These are phyloP conservation scores for Sporisorium scitamineum DNA, from an alignment of 1,284 basidiomycete genomes.

Conservation along the genomic window DNA sequence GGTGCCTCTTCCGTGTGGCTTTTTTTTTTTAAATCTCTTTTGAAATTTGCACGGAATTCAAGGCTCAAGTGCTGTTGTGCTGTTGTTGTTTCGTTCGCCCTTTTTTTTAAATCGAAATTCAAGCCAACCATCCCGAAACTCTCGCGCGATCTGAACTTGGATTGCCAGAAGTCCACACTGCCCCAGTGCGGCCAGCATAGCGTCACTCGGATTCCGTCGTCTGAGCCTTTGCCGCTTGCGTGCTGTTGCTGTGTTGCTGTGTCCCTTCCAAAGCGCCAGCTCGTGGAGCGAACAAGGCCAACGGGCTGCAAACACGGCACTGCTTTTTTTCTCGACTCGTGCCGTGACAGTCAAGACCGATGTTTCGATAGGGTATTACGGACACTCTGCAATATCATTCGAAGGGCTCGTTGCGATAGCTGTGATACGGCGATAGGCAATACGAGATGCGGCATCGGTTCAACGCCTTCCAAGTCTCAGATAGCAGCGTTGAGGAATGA, in stretches of 20 bases:
- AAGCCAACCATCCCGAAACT: constrained; percentile 9
- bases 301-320: not conserved
- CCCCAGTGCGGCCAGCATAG: not conserved
- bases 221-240: constrained; percentile 1
- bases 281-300: not conserved
- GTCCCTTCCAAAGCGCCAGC: constrained; percentile 7
- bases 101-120: not conserved
- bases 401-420: not conserved
- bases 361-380: constrained; percentile 12
- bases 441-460: not conserved
- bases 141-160: constrained; percentile 11
- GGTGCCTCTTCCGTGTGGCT: not conserved
- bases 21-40: not conserved
- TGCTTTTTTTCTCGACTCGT: not conserved
- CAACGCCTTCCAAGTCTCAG: not conserved
- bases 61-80: not conserved
- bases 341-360: not conserved
- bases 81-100: not conserved
- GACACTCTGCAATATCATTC: not conserved
- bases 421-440: not conserved
- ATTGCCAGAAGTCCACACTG: constrained; percentile 3
- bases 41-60: not conserved
- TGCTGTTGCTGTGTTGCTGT: not conserved
- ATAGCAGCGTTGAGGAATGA: not conserved
- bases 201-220: not conserved